Percentiles rank a stretch among this genome's conserved stretches.
These are phyloP conservation scores for Coniochaeta prunicola DNA, from an alignment of 2,329 filamentous ascomycete genomes.

Conservation along the genomic window DNA sequence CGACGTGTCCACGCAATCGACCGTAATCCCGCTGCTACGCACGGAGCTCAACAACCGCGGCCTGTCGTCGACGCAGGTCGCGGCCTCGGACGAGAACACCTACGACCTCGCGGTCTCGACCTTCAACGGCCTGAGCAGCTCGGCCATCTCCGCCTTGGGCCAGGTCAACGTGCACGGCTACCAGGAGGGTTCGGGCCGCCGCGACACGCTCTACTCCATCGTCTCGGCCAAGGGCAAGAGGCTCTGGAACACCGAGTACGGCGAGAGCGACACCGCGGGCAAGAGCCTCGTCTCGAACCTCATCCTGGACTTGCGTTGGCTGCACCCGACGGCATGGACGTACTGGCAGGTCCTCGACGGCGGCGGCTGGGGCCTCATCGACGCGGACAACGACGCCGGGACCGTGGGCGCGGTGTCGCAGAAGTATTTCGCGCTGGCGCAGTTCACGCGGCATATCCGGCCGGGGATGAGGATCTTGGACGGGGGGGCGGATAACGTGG, in stretches of 20 bases:
- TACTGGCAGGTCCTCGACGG: conserved; percentile 35
- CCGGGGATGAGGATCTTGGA: conserved; percentile 31
- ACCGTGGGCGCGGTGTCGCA: conserved; percentile 21
- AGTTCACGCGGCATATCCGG: conserved; percentile 32
- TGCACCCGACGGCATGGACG: conserved; percentile 34
- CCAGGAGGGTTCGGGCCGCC: conserved; percentile 24
- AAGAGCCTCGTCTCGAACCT: conserved; percentile 24
- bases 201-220: conserved; percentile 23
- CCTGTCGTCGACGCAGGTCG: conserved; percentile 20
- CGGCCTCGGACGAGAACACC: conserved; percentile 32
- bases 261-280: conserved; percentile 31
- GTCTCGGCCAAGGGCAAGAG: conserved; percentile 19
- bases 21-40: conserved; percentile 23
- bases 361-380: conserved; percentile 32
- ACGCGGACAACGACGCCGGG: conserved; percentile 26
- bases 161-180: conserved; percentile 37
- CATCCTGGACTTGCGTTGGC: conserved; percentile 30
- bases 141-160: conserved; percentile 11
- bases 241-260: conserved; percentile 36
- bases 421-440: conserved; percentile 35
- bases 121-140: conserved; percentile 19
- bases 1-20: conserved; percentile 23
- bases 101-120: conserved; percentile 30
- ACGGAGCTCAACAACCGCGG: conserved; percentile 25
- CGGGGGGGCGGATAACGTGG: conserved; percentile 23